Percentiles rank a stretch among this genome's conserved stretches.
Evolutionary conservation across 352 stramenopile species (phyloP).

Genomic region (Phytophthora cryptogea): DNA sequence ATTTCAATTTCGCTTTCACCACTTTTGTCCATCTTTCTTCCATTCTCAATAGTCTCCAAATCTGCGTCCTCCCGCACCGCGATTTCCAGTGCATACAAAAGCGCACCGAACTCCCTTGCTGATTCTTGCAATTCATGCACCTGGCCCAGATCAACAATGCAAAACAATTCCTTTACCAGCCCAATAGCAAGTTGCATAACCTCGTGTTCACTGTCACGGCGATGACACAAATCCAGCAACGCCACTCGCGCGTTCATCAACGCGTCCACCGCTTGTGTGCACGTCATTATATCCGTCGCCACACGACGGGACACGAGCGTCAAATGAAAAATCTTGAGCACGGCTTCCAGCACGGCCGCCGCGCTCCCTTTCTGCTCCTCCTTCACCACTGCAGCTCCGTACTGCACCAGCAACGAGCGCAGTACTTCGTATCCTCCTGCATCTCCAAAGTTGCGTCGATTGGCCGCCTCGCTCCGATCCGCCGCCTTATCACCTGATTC

Average conservation of each 20-base stretch:
- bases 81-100: conserved; percentile 68
- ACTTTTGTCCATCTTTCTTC: background rate
- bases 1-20: conserved; percentile 24
- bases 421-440: conserved; percentile 73
- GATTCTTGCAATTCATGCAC: conserved; percentile 82
- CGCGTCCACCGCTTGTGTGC: conserved; percentile 59
- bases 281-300: conserved; percentile 60
- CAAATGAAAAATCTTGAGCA: conserved; percentile 71
- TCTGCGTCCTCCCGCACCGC: conserved; percentile 42
- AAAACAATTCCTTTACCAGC: conserved; percentile 79
- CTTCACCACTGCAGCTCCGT: conserved; percentile 37
- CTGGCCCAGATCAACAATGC: conserved; percentile 71
- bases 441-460: conserved; percentile 78
- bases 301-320: conserved; percentile 57
- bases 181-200: conserved; percentile 68
- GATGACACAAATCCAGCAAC: conserved; percentile 73
- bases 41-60: conserved; percentile 25
- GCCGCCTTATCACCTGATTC: conserved; percentile 59
- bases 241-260: conserved; percentile 72
- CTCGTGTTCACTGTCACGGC: conserved; percentile 24
- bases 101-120: conserved; percentile 71
- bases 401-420: conserved; percentile 66
- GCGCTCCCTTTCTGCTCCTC: conserved; percentile 15
- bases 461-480: conserved; percentile 77
- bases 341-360: conserved; percentile 45